Evolutionary conservation across 192 early-diverging fungal species (phyloP).

Genomic region (Linderina pennispora): DNA sequence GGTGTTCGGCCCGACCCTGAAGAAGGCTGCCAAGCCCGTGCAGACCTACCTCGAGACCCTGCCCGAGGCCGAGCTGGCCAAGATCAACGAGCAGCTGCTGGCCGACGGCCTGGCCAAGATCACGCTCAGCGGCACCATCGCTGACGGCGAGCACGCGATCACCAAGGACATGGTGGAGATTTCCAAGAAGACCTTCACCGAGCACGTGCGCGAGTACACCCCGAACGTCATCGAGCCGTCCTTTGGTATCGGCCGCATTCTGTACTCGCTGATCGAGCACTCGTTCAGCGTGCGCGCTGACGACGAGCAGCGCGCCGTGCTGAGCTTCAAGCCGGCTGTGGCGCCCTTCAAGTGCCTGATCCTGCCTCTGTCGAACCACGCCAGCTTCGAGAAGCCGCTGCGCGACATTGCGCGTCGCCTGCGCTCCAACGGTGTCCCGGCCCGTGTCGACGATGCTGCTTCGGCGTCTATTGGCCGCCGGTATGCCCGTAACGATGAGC

Average conservation of each 20-base stretch:
- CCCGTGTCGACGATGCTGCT: slow-evolving; percentile 83
- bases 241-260: slow-evolving; percentile 97
- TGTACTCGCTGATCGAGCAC: slow-evolving; percentile 96
- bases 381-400: slow-evolving; percentile 70
- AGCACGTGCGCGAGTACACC: slow-evolving; percentile 83
- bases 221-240: slow-evolving; percentile 99
- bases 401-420: slow-evolving; percentile 59
- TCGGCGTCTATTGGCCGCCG: slow-evolving; percentile 87
- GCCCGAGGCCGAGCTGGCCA: slow-evolving; percentile 51
- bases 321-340: slow-evolving; percentile 86
- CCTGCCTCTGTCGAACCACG: slow-evolving; percentile 76
- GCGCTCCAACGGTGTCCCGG: slow-evolving; percentile 69
- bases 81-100: slow-evolving; percentile 38
- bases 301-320: slow-evolving; percentile 83
- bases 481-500: slow-evolving; percentile 96
- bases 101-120: slow-evolving; percentile 23
- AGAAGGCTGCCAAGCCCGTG: slow-evolving; percentile 85
- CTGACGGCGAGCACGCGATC: slow-evolving; percentile 32
- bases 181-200: slow-evolving; percentile 35
- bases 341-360: slow-evolving; percentile 95
- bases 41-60: slow-evolving; percentile 63
- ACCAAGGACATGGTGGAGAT: slow-evolving; percentile 37
- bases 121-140: slow-evolving; percentile 14
- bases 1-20: slow-evolving; percentile 90
- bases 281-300: slow-evolving; percentile 83